Conservation (phyloP, 1,284 basidiomycete genomes). For the Agaricales sp. region DNA sequence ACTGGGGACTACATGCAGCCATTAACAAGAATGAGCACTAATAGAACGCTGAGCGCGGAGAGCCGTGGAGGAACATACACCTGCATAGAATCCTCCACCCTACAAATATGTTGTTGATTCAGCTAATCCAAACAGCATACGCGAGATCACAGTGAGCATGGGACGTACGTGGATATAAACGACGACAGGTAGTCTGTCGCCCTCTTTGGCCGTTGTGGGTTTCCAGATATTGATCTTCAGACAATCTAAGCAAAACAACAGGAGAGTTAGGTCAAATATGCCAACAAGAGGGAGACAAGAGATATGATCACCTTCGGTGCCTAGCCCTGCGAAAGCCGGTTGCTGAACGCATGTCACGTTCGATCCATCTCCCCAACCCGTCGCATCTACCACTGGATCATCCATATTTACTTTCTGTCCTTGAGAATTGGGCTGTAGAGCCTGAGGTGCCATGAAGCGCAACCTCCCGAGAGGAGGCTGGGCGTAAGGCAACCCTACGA, state of each 20-base stretch:
- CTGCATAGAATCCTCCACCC: slow-evolving; percentile 31
- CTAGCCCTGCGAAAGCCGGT: slow-evolving; percentile 30
- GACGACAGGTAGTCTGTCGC: slow-evolving; percentile 29
- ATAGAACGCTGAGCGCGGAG: not conserved
- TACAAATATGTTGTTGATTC: slow-evolving; percentile 9
- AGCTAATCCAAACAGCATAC: too few species aligned
- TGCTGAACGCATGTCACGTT: slow-evolving; percentile 31
- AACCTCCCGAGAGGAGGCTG: slow-evolving; percentile 31
- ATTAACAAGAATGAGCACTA: not conserved
- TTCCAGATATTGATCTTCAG: slow-evolving; percentile 36
- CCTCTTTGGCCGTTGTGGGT: slow-evolving; percentile 25
- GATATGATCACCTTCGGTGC: slow-evolving; percentile 25
- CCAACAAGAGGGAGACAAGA: not conserved
- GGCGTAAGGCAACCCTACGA: slow-evolving; percentile 33
- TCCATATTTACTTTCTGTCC: slow-evolving; percentile 3
- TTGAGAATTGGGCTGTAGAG: slow-evolving; percentile 17
- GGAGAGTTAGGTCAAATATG: not conserved
- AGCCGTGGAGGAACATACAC: slow-evolving; percentile 17
- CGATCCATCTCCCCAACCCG: slow-evolving; percentile 25
- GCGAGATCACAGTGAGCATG: too few species aligned
- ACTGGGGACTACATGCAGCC: slow-evolving; percentile 25
- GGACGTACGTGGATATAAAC: slow-evolving; percentile 32
- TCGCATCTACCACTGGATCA: slow-evolving; percentile 24
- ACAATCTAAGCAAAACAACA: slow-evolving; percentile 23
- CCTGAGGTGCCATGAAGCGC: slow-evolving; percentile 27